phyloP scores from a whole-genome alignment of 257 asterid species.

The Phtheirospermum japonicum region DNA sequence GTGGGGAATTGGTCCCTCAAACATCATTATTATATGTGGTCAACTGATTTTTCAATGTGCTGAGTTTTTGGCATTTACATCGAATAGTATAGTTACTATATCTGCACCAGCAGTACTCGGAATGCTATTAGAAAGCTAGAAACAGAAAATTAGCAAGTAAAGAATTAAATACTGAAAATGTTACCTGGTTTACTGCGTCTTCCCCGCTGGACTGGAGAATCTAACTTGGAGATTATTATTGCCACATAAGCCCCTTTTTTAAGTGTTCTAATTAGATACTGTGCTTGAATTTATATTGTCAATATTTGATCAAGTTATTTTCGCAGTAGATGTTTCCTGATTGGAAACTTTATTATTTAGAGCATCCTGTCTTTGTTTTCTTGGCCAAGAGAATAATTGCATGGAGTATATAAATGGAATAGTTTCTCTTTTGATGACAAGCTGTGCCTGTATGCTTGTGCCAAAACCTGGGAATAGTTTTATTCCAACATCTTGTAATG shows the following conservation, averaged over 20 bases:
- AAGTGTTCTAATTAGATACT: constrained; percentile 6
- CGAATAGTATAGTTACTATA: background rate
- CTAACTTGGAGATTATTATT: background rate
- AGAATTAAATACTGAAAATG: constrained; percentile 1
- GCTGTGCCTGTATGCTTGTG: background rate
- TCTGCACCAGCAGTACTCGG: too few species aligned
- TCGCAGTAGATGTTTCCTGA: constrained; percentile 8
- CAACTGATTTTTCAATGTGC: background rate
- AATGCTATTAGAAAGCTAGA: background rate
- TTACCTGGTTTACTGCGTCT: constrained; percentile 7
- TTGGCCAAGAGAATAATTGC: background rate
- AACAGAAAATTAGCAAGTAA: background rate
- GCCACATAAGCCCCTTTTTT: background rate
- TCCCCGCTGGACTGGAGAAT: background rate
- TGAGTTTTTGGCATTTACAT: constrained; percentile 1
- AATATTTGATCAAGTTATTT: background rate
- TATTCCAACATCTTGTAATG: background rate
- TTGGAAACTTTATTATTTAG: background rate
- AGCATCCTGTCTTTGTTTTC: background rate
- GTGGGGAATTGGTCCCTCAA: constrained; percentile 5
- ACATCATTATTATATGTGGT: background rate
- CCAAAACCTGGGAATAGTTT: background rate
- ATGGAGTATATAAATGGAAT: constrained; percentile 9
- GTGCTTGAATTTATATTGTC: constrained; percentile 3
- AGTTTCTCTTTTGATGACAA: background rate